Evolutionary conservation across 2,329 filamentous ascomycete species (phyloP), one percentile per base, ranked within the genome.

Genomic region (Xylaria sp.): DNA sequence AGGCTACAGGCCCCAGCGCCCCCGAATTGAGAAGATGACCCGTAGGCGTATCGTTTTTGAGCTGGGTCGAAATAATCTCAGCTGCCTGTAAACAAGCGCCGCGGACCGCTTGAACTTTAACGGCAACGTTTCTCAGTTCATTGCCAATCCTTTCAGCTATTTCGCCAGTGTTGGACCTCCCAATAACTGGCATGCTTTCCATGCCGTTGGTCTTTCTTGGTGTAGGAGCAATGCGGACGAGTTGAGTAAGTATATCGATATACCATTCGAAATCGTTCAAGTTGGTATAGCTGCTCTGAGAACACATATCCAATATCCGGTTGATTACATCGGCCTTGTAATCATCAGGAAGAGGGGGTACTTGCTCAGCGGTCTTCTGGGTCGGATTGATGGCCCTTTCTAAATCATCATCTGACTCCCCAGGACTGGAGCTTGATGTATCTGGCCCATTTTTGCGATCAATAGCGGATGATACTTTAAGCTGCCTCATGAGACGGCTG

Each of bases 241-340:
- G 84, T 73, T 97, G 92, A 4, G 92, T 90, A 31, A 99, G 80
- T 28, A 97, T 87, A 68, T 95, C 92, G 68, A 98, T 90, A 75
- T 98, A 98, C 95, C 95, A 99, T 69, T 97, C 94, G 75, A 99
- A 99, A 74, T 99, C 94, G 55, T 84, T 80, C 50, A 99, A 83
- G 72, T 93, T 92, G 40, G 86, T 85, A 75, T 98, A 99, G 64
- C 93, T 97, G 67, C 94, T 90, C 67, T 89, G 88, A 8, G 92
- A 92, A 75, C 94, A 98, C 87, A 99, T 96, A 64, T 89, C 87
- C 11, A 98, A 76, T 63, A 98, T 92, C 62, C 91, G 87, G 60
- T 85, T 84, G 55, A 98, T 92, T 19, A 97, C 92, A 70, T 92
- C 92, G 38, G 89, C 81, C 54, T 89, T 89, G 76, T 98, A 99